Evolutionary conservation across 768 basidiomycete genomes (phyloP), one percentile per base, ranked within the genome.

Genomic region (Lactifluus rugatus): DNA sequence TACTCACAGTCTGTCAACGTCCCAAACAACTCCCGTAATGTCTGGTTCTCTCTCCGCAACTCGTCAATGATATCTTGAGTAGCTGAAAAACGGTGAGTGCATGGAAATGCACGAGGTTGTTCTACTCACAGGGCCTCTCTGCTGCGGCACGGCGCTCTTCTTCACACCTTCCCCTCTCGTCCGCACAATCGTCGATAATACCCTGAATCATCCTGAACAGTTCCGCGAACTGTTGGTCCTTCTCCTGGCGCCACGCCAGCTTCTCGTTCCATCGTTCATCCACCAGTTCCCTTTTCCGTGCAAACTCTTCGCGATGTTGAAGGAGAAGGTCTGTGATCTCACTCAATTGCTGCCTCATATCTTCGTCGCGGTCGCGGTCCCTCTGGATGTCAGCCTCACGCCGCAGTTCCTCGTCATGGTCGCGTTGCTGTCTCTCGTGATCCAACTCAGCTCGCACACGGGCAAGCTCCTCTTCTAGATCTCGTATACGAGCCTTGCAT

Each of bases 321-420:
- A 86, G 81, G 14, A 91, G 74, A 53, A 89, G 67, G 61, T 85
- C 84, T 1, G 89, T 84, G 62, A 93, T 80, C 58, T 91, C 88
- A 5, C 68, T 72, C 14, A 93, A 69, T 62, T 89, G 87, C 39
- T 69, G 73, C 34, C 81, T 75, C 44, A 87, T 68, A 8, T 71
- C 76, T 14, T 85, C 82, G 60, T 84, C 81, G 6, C 82, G 78
- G 56, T 87, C 85, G 39, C 73, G 66, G 34, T 75, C 72, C 48
- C 84, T 85, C 39, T 72, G 71, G 21, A 79, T 72, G 60, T 85
- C 83, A 31, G 75, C 75, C 66, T 88, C 85, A 32, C 80, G 74
- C 19, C 78, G 75, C 60, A 85, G 85, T 2, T 82, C 74, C 45
- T 84, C 83, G 55, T 85, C 81, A 1, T 80, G 77, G 16, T 73